Evolutionary conservation across 169 alveolate species (phyloP), one percentile per base, ranked within the genome.

Genomic region (Cryptosporidium tyzzeri): DNA sequence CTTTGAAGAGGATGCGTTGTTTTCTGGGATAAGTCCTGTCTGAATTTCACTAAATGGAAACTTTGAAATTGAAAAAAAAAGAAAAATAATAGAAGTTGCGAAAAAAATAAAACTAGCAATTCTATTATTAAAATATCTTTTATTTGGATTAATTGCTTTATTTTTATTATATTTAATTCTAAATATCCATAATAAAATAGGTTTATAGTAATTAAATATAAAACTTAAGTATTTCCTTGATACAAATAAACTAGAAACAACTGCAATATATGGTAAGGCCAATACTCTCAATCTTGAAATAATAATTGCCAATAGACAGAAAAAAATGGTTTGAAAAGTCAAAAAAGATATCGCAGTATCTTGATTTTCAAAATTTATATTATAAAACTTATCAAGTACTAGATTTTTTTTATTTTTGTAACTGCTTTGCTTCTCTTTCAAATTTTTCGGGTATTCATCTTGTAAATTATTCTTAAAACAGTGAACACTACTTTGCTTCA

Each of bases 241-340:
- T 45, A 80, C 74, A 45, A 62, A 41, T n/a, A 80, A 62, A 26
- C 74, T 26, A 31, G 89, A 37, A 44, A 80, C 18, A 23, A 80
- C 74, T 4, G 80, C 31, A 21, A 80, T 80, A 80, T 80, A 80
- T n/a, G 89, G 89, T 67, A 85, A 48, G 2, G 92, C 84, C 35
- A 85, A 50, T 33, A 85, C 92, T 8, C 92, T 59, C 23, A 85
- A 48, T 44, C 92, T 69, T 31, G 85, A 85, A 26, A 85, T 69
- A 14, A 39, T 45, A 31, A 71, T 23, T 50, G 86, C 84, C 2
- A 69, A 71, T 9, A 65, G 2, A 50, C 85, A 71, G 50, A 71
- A 65, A 51, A 37, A 50, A 2, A 51, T 55, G 4, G 75, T 58
- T 31, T 80, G 89, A 80, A 80, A 26, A 6, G 41, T 16, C 3